A percentile compares a stretch with the other conserved stretches of the same genome.
Evolutionary conservation across 805 yeast genomes (phyloP).

Genomic region (Yarrowia sp.): DNA sequence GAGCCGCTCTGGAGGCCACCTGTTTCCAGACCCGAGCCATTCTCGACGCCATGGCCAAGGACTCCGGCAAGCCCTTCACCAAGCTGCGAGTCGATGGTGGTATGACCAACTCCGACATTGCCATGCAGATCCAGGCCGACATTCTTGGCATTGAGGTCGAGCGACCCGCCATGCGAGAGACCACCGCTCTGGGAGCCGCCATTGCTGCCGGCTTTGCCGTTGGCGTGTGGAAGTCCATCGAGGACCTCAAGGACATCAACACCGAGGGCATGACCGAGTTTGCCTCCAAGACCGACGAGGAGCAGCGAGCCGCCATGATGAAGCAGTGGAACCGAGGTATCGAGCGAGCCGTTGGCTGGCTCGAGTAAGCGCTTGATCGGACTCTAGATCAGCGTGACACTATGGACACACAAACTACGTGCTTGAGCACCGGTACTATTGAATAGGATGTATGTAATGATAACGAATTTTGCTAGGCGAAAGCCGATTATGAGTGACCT

Average conservation of each 20-base stretch:
- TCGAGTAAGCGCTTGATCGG: conserved; percentile 46
- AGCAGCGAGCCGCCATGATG: conserved; percentile 69
- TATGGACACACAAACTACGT: too few species aligned
- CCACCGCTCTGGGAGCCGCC: conserved; percentile 96
- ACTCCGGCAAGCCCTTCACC: conserved; percentile 67
- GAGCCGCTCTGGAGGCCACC: conserved; percentile 95
- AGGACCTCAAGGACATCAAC: conserved; percentile 59
- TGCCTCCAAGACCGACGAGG: conserved; percentile 56
- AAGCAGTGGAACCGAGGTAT: conserved; percentile 85
- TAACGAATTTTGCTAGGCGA: too few species aligned
- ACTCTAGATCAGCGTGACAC: too few species aligned
- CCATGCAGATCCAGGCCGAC: conserved; percentile 93
- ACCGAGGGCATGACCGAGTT: conserved; percentile 47
- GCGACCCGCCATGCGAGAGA: conserved; percentile 83
- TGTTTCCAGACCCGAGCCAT: conserved; percentile 94
- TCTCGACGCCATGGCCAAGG: conserved; percentile 85
- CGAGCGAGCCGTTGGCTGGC: conserved; percentile 83
- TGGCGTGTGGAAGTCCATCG: conserved; percentile 73
- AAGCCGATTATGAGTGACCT: too few species aligned
- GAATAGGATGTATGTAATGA: too few species aligned
- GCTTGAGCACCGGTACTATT: too few species aligned
- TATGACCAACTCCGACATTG: conserved; percentile 87
- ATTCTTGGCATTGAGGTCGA: conserved; percentile 85
- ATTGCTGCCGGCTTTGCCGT: conserved; percentile 89
- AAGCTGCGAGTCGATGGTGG: conserved; percentile 85